phyloP scores from a whole-genome alignment of 768 basidiomycete genomes.

The Gloeophyllum trabeum region DNA sequence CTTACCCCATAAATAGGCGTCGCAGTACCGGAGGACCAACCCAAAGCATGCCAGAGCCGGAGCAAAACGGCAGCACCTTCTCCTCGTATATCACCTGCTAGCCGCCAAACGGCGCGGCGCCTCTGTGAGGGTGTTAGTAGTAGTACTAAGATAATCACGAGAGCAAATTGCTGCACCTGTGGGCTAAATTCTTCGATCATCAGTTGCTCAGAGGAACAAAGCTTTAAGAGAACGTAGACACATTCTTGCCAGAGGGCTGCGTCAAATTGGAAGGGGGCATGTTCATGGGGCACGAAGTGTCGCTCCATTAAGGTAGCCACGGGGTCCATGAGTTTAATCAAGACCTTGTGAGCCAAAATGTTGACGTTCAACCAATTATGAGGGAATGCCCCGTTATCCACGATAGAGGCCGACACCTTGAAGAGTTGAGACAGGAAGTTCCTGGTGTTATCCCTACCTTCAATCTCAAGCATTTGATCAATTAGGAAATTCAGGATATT shows the following conservation, averaged over 20 bases:
- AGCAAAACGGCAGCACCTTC: constrained; percentile 77
- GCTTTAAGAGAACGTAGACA: constrained; percentile 71
- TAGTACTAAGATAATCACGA: not conserved
- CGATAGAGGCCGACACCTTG: constrained; percentile 67
- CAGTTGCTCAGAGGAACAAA: constrained; percentile 83
- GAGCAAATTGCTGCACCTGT: constrained; percentile 41
- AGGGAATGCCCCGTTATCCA: constrained; percentile 84
- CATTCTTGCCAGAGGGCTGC: constrained; percentile 70
- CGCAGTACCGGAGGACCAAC: constrained; percentile 55
- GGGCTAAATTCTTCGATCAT: constrained; percentile 93
- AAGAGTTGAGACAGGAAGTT: constrained; percentile 67
- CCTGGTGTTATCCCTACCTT: constrained; percentile 74
- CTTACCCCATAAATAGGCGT: constrained; percentile 63
- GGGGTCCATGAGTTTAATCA: constrained; percentile 83
- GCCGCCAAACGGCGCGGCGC: constrained; percentile 90
- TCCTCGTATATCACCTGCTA: constrained; percentile 92
- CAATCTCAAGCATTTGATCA: constrained; percentile 75
- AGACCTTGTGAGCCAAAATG: constrained; percentile 75
- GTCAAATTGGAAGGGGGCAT: constrained; percentile 60
- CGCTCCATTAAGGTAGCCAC: constrained; percentile 66
- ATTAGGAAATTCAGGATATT: constrained; percentile 64
- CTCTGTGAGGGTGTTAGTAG: constrained; percentile 35
- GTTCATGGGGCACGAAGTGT: constrained; percentile 67
- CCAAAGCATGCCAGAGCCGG: constrained; percentile 78
- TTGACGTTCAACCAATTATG: constrained; percentile 87